Conservation (phyloP, 805 yeast genomes). For the Wickerhamiella kurtzmanii region DNA sequence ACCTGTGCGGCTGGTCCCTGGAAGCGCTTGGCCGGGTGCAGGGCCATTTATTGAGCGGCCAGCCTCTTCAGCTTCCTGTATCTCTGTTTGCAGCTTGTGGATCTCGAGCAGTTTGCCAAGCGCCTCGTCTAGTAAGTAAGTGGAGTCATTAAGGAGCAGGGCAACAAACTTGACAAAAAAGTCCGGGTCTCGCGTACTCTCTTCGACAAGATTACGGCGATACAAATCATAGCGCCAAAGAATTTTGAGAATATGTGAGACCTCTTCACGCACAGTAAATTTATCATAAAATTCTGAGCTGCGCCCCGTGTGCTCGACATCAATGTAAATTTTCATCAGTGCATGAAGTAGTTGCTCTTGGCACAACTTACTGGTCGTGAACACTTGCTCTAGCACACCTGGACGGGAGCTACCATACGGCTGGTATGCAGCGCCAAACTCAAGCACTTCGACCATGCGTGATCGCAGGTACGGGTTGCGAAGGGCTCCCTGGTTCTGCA, state of each 20-base stretch:
- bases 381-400: slow-evolving; percentile 60
- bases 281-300: slow-evolving; percentile 92
- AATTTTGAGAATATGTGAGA: slow-evolving; percentile 68
- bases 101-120: slow-evolving; percentile 65
- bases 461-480: slow-evolving; percentile 92
- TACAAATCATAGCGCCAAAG: slow-evolving; percentile 67
- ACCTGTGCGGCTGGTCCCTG: background rate
- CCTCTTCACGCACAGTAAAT: slow-evolving; percentile 78
- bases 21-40: background rate
- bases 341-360: slow-evolving; percentile 61
- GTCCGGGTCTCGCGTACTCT: slow-evolving; percentile 55
- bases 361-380: slow-evolving; percentile 51
- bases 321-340: slow-evolving; percentile 77
- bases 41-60: background rate
- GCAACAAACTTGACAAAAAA: slow-evolving; percentile 90
- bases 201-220: slow-evolving; percentile 52
- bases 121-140: slow-evolving; percentile 83
- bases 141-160: slow-evolving; percentile 78
- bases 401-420: slow-evolving; percentile 29
- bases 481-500: slow-evolving; percentile 52
- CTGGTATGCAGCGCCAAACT: slow-evolving; percentile 47
- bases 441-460: slow-evolving; percentile 65
- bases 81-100: slow-evolving; percentile 52
- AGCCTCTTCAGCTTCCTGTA: slow-evolving; percentile 11
- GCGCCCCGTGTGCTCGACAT: slow-evolving; percentile 92